Conservation (phyloP, 2,329 filamentous ascomycete genomes). For the Xylariaceae sp. region DNA sequence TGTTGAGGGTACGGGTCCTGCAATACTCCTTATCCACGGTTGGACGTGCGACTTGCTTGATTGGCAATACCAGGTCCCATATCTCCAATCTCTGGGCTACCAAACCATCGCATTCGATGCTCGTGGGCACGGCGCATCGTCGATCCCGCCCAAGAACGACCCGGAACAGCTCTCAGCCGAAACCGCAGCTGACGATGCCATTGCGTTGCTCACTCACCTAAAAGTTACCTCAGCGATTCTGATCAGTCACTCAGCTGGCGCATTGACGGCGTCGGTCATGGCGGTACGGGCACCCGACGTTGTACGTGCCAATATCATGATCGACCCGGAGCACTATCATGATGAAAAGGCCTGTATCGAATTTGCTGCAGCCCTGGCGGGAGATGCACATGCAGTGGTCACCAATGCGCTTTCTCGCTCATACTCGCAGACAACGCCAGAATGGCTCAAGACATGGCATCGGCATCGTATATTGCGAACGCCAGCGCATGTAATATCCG, state of each 20-base stretch:
- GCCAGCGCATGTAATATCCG: constrained; percentile 1
- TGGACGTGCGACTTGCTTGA: constrained; percentile 6
- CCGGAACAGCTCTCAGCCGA: constrained; percentile 4
- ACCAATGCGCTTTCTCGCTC: no score
- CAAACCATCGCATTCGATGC: constrained; percentile 8
- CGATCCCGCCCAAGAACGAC: constrained; percentile 1
- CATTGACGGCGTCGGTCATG: not conserved
- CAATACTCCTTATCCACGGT: constrained; percentile 5
- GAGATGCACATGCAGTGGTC: not conserved
- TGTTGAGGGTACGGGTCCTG: constrained; percentile 2
- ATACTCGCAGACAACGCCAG: constrained; percentile 4
- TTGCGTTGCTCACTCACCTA: constrained; percentile 2
- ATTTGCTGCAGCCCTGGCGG: not conserved
- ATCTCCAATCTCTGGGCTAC: constrained; percentile 6
- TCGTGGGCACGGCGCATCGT: constrained; percentile 4
- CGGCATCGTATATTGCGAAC: constrained; percentile 5
- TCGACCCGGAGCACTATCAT: constrained; percentile 6
- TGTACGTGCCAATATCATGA: constrained; percentile 2
- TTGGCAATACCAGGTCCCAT: constrained; percentile 9
- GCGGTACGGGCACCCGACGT: not conserved
- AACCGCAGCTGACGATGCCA: constrained; percentile 3
- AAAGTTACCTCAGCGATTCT: not conserved
- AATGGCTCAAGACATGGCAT: constrained; percentile 8
- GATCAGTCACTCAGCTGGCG: not conserved
- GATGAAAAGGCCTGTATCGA: not conserved